Base-by-base conservation (phyloP, 2,329 filamentous ascomycete species). In the Chalaropsis thielavioides region DNA sequence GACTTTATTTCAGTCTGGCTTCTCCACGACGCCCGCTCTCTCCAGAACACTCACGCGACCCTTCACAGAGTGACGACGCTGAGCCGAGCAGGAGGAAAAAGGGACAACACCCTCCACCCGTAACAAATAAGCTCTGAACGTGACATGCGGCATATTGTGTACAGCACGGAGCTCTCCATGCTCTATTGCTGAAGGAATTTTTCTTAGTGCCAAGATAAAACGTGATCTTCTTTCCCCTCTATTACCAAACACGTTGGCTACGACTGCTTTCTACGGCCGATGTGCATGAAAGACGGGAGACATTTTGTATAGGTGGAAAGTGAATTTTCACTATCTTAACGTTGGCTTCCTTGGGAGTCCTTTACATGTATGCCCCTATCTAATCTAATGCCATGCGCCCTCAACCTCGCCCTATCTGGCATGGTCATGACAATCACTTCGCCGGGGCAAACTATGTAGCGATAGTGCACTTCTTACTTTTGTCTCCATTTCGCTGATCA, bases 221-320 rank as follows among this genome's bases (percentile, higher is more conserved):
- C 61, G 15, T 61, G 62, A 51, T 64, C 35, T 64, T 66, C 62
- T 66, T 70, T 73, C 77, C 77, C 75, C 75, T 76, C 75, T 76
- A 81, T 81, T 82, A 82, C 80, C 80, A 82, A 82, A 81, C 80
- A 80, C 79, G 76, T 76, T 72, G 73, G 76, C 72, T 72, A 71
- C 71, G 69, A 67, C 64, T 69, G 54, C 54, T 68, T 69, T 69
- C 73, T 67, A 74, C 74, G 73, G 76, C 74, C 74, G 71, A 68
- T 72, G 80, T 81, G 80, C 78, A 82, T 82, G 80, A 81, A 82
- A 69, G 77, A 77, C 72, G 72, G 76, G 77, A 75, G 69, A 82
- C 78, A 80, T 76, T 43, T 61, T 67, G n/a, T n/a, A n/a, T n/a
- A n/a, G n/a, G n/a, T n/a, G n/a, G n/a, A n/a, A n/a, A n/a, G n/a